Evolutionary conservation across 2,329 filamentous ascomycete species (phyloP).

Genomic region (Penicillium frequentans): DNA sequence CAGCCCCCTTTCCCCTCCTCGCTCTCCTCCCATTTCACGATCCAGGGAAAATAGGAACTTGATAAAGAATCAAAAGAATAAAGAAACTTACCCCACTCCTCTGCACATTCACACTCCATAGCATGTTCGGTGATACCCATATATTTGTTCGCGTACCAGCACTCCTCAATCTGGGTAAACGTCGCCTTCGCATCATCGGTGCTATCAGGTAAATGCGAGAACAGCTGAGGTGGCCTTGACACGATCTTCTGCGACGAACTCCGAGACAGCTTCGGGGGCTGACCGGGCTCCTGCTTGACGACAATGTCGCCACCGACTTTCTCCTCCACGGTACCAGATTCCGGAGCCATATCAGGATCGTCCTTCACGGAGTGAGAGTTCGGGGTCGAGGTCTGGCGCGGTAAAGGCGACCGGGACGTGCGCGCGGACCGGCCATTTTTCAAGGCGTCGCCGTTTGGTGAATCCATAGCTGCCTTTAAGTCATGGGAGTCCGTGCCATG

Average conservation of each 20-base stretch:
- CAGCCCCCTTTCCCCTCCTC: neutral
- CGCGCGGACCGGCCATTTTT: conserved; percentile 21
- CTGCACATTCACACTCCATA: conserved; percentile 90
- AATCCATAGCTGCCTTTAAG: conserved; percentile 37
- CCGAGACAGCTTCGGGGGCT: conserved; percentile 70
- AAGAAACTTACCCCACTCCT: conserved; percentile 83
- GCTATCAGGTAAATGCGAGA: conserved; percentile 72
- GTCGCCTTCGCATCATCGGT: conserved; percentile 72
- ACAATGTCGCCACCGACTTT: conserved; percentile 61
- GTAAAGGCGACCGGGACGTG: conserved; percentile 17
- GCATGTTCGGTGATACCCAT: conserved; percentile 90
- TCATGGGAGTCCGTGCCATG: conserved; percentile 44
- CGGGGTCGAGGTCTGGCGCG: conserved; percentile 13
- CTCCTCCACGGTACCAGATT: conserved; percentile 44
- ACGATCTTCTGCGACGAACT: conserved; percentile 71
- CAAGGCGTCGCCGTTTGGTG: conserved; percentile 25
- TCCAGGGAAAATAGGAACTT: conserved; percentile 13
- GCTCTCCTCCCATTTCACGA: conserved; percentile 28
- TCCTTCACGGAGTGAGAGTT: conserved; percentile 19
- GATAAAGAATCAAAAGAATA: conserved; percentile 3
- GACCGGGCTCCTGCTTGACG: conserved; percentile 63
- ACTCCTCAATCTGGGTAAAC: conserved; percentile 81
- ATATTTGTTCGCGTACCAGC: conserved; percentile 87
- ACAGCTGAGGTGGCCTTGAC: conserved; percentile 65
- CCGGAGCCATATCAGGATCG: conserved; percentile 13